Evolutionary conservation across 768 basidiomycete genomes (phyloP).

Genomic region (Lanmaoa rubissima): DNA sequence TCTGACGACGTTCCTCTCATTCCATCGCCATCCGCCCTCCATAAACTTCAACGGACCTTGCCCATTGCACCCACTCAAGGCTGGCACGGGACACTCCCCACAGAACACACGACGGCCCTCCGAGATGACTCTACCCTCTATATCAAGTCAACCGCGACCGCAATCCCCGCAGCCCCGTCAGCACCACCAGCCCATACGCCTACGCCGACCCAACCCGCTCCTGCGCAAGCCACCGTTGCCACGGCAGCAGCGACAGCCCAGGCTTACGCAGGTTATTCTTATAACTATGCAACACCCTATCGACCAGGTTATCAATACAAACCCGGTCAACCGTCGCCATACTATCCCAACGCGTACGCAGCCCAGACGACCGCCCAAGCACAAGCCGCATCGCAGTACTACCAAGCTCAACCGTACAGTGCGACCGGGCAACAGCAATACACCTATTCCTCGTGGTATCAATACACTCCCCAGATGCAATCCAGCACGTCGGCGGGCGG

Average conservation of each 20-base stretch:
- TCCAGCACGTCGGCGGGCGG: slow-evolving; percentile 22
- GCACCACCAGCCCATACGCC: slow-evolving; percentile 36
- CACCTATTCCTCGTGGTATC: slow-evolving; percentile 44
- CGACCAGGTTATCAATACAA: slow-evolving; percentile 38
- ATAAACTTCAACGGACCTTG: slow-evolving; percentile 67
- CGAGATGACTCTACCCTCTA: slow-evolving; percentile 75
- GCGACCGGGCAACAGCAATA: slow-evolving; percentile 40
- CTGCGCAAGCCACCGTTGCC: slow-evolving; percentile 24
- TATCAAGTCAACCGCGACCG: slow-evolving; percentile 46
- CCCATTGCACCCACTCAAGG: slow-evolving; percentile 57
- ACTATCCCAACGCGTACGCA: slow-evolving; percentile 32
- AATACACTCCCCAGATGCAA: slow-evolving; percentile 37
- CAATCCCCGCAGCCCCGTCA: slow-evolving; percentile 33
- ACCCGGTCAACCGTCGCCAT: slow-evolving; percentile 35
- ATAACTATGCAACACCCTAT: slow-evolving; percentile 36
- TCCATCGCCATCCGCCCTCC: slow-evolving; percentile 65
- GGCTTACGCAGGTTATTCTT: slow-evolving; percentile 34
- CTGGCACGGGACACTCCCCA: slow-evolving; percentile 74
- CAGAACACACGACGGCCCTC: slow-evolving; percentile 55
- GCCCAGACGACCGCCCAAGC: slow-evolving; percentile 25
- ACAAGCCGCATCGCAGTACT: slow-evolving; percentile 35
- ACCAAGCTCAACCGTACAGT: slow-evolving; percentile 36
- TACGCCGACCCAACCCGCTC: slow-evolving; percentile 26
- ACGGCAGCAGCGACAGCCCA: slow-evolving; percentile 27
- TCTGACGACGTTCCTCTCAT: slow-evolving; percentile 47